Conservation (phyloP, 768 basidiomycete species). For the Hortiboletus campestris region DNA sequence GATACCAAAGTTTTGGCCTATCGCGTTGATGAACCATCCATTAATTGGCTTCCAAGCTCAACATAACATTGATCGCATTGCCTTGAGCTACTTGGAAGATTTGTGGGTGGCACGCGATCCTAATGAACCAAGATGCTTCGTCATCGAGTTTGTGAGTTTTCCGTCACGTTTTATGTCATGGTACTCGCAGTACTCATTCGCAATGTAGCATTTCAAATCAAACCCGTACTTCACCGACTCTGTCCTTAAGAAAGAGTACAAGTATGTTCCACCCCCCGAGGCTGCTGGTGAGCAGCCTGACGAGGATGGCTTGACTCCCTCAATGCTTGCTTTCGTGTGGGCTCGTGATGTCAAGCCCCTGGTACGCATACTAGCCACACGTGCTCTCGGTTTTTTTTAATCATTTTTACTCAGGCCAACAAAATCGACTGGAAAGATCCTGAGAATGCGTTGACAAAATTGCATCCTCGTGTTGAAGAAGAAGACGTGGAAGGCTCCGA, state of each 20-base stretch:
- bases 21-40: constrained; percentile 73
- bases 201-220: constrained; percentile 70
- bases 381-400: not conserved
- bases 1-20: constrained; percentile 83
- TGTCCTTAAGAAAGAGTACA: constrained; percentile 81
- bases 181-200: constrained; percentile 12
- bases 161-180: not conserved
- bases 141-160: constrained; percentile 80
- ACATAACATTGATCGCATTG: constrained; percentile 75
- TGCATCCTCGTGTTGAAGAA: constrained; percentile 65
- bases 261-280: constrained; percentile 55
- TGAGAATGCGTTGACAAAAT: constrained; percentile 71
- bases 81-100: constrained; percentile 81
- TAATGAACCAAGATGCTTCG: constrained; percentile 76
- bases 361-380: constrained; percentile 39
- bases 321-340: constrained; percentile 82
- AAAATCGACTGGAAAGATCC: constrained; percentile 84
- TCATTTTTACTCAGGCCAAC: constrained; percentile 41
- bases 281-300: constrained; percentile 59
- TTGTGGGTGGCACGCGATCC: constrained; percentile 77
- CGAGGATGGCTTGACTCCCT: constrained; percentile 70
- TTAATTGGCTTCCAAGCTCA: constrained; percentile 63
- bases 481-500: constrained; percentile 58
- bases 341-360: constrained; percentile 66
- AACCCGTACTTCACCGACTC: constrained; percentile 80